Percentiles rank a stretch among this genome's conserved stretches.
These are phyloP conservation scores for Ulmus americana DNA, from an alignment of 331 rosid species.

Conservation along the genomic window DNA sequence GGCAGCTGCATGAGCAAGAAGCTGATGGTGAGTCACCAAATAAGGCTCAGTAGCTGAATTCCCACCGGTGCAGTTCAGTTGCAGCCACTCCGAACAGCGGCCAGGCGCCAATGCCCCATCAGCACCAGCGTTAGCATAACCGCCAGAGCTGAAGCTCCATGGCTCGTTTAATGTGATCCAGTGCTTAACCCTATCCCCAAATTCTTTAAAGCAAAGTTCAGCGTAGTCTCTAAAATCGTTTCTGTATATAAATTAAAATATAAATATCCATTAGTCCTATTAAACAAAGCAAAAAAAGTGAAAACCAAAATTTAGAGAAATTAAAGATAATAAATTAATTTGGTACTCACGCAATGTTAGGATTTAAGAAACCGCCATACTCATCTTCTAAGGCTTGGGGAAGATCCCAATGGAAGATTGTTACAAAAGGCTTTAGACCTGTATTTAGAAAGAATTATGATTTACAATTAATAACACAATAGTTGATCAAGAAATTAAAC, in stretches of 20 bases:
- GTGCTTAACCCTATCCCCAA: constrained; percentile 56
- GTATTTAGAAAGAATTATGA: neutral
- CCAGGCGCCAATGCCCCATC: constrained; percentile 34
- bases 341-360: constrained; percentile 29
- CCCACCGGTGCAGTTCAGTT: constrained; percentile 45
- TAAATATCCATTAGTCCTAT: neutral
- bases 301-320: too few relatives aligned
- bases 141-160: constrained; percentile 15
- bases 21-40: constrained; percentile 42
- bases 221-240: constrained; percentile 40
- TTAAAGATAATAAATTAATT: neutral
- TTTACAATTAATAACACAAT: neutral
- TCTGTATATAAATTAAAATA: constrained; percentile 1
- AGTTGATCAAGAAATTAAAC: too few relatives aligned
- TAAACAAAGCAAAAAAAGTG: too few relatives aligned
- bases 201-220: constrained; percentile 48
- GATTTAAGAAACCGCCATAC: constrained; percentile 52
- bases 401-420: constrained; percentile 74
- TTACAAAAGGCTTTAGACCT: constrained; percentile 54
- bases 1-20: constrained; percentile 61
- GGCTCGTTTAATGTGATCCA: constrained; percentile 70
- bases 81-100: constrained; percentile 44
- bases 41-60: constrained; percentile 55
- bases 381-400: constrained; percentile 67
- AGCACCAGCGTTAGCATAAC: constrained; percentile 7